These are phyloP conservation scores for Ceratocystis eucalypticola DNA, from an alignment of 2,329 filamentous ascomycete genomes.

Conservation along the genomic window DNA sequence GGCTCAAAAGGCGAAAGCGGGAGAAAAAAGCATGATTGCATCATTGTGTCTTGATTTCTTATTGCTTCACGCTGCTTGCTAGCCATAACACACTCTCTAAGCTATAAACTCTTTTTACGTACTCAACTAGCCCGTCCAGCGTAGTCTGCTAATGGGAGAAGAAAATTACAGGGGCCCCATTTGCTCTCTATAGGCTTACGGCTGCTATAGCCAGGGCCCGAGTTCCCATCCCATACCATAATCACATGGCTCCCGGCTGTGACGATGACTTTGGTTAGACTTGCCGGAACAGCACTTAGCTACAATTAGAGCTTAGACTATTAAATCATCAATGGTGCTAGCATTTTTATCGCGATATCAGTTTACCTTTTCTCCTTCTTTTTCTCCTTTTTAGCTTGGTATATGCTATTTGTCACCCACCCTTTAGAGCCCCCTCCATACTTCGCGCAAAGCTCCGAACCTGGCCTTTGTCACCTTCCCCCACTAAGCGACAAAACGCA, in stretches of 20 bases:
- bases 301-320: background rate
- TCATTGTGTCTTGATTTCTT: too few species aligned
- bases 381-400: background rate
- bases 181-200: background rate
- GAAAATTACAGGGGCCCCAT: background rate
- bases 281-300: background rate
- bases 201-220: background rate
- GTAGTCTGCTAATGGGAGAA: background rate
- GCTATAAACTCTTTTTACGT: background rate
- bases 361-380: background rate
- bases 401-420: background rate
- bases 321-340: background rate
- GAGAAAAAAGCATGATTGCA: background rate
- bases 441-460: background rate
- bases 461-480: background rate
- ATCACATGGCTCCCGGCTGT: background rate
- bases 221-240: background rate
- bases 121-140: background rate
- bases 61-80: too few species aligned
- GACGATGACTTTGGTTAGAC: background rate
- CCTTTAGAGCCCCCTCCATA: background rate
- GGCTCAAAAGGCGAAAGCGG: background rate
- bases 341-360: background rate
- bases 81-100: background rate
- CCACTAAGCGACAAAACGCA: slow-evolving; percentile 6